A percentile compares a stretch with the other conserved stretches of the same genome.
These are phyloP conservation scores for Pseudoscleropodium purum DNA, from an alignment of 225 moss, liverwort and hornwort species.

Conservation along the genomic window DNA sequence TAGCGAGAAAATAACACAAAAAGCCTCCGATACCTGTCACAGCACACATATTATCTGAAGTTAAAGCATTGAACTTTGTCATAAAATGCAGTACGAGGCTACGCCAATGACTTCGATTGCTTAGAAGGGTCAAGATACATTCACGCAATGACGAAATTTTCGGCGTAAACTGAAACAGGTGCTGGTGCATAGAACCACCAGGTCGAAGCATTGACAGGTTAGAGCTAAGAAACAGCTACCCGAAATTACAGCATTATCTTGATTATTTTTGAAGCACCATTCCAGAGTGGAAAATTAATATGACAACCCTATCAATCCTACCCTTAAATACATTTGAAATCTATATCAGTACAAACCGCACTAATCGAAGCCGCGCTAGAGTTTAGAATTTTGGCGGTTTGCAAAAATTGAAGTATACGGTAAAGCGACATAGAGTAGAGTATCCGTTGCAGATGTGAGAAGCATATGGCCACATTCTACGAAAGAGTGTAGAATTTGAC, in stretches of 20 bases:
- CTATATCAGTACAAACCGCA: not conserved
- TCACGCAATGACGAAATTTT: not conserved
- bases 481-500: not conserved
- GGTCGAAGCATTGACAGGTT: not conserved
- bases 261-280: not conserved
- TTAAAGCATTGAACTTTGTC: not conserved
- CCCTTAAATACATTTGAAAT: not conserved
- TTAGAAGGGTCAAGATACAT: not conserved
- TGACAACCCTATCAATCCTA: not conserved
- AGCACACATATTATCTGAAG: not conserved
- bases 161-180: not conserved
- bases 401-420: not conserved
- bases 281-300: not conserved
- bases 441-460: not conserved
- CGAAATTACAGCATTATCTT: not conserved
- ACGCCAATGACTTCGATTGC: not conserved
- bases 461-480: not conserved
- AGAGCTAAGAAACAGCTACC: not conserved
- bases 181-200: not conserved
- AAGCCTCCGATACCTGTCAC: slow-evolving; percentile 45
- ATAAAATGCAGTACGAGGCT: not conserved
- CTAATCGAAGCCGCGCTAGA: not conserved
- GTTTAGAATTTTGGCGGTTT: not conserved
- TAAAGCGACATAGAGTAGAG: not conserved
- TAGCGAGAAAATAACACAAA: slow-evolving; percentile 52